Conservation (phyloP, 1,284 basidiomycete genomes). For the Irpex sp. region DNA sequence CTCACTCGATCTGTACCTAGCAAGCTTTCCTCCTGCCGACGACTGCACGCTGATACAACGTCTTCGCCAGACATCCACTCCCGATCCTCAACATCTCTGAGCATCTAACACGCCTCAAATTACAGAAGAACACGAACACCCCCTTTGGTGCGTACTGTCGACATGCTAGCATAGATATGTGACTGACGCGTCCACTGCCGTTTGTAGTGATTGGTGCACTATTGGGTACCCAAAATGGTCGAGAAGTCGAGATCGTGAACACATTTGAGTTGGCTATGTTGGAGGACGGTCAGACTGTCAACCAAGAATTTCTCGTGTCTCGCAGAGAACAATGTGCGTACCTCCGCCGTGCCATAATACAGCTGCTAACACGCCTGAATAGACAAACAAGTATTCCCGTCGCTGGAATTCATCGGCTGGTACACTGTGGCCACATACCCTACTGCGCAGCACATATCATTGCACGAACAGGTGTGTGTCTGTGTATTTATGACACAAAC, state of each 20-base stretch:
- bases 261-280: constrained; percentile 86
- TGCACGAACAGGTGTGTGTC: constrained; percentile 78
- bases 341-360: not conserved
- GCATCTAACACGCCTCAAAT: constrained; percentile 81
- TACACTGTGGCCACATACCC: constrained; percentile 83
- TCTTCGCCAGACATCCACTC: constrained; percentile 75
- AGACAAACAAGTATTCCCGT: constrained; percentile 99
- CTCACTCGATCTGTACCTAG: constrained; percentile 63
- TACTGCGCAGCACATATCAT: constrained; percentile 66
- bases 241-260: constrained; percentile 95
- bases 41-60: not conserved
- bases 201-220: constrained; percentile 83
- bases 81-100: constrained; percentile 97
- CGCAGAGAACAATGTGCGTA: constrained; percentile 86
- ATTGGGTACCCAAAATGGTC: constrained; percentile 90
- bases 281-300: constrained; percentile 51
- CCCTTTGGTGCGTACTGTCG: constrained; percentile 57
- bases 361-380: constrained; percentile 3
- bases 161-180: not conserved
- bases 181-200: constrained; percentile 4
- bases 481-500: not conserved
- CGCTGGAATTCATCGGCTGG: constrained; percentile 96
- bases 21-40: not conserved
- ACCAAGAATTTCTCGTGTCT: constrained; percentile 79
- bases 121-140: constrained; percentile 60